Conservation (phyloP, 345 rosid species). For the Eucalyptus paniculata region DNA sequence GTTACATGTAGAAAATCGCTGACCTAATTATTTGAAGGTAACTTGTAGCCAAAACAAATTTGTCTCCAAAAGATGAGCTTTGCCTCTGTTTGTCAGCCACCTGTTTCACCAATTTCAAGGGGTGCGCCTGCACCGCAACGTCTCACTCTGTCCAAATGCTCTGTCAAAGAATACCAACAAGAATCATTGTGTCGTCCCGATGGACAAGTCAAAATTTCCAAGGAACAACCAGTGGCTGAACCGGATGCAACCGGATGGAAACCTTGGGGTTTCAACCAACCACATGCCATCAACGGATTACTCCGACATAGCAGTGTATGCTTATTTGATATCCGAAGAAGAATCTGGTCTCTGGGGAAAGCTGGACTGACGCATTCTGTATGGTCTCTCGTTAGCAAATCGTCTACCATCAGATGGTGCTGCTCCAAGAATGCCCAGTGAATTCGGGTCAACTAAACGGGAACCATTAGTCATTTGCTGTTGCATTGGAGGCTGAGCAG, state of each 20-base stretch:
- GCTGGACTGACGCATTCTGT: slow-evolving; percentile 50
- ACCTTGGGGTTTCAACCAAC: background rate
- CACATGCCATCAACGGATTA: background rate
- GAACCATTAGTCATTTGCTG: slow-evolving; percentile 24
- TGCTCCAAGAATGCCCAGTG: slow-evolving; percentile 93
- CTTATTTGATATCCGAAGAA: slow-evolving; percentile 25
- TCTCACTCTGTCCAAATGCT: background rate
- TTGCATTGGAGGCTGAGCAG: slow-evolving; percentile 28
- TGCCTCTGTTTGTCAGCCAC: slow-evolving; percentile 5
- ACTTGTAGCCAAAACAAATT: background rate
- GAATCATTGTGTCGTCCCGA: slow-evolving; percentile 7
- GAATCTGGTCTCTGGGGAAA: slow-evolving; percentile 48
- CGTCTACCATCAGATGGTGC: slow-evolving; percentile 61
- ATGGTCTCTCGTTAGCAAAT: slow-evolving; percentile 36
- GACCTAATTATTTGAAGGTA: slow-evolving; percentile 10
- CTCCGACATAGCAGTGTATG: background rate
- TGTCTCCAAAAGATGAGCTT: background rate
- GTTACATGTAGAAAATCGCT: slow-evolving; percentile 32
- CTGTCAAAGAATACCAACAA: background rate
- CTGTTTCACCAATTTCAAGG: background rate
- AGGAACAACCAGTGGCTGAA: slow-evolving; percentile 6
- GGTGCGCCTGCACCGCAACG: background rate
- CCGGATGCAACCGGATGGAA: background rate
- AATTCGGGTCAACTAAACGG: slow-evolving; percentile 47
- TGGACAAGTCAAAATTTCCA: slow-evolving; percentile 26